Percentiles rank a stretch among this genome's conserved stretches.
Evolutionary conservation across 305 asterid genomes (phyloP).

Genomic region (Rubia tinctorum): DNA sequence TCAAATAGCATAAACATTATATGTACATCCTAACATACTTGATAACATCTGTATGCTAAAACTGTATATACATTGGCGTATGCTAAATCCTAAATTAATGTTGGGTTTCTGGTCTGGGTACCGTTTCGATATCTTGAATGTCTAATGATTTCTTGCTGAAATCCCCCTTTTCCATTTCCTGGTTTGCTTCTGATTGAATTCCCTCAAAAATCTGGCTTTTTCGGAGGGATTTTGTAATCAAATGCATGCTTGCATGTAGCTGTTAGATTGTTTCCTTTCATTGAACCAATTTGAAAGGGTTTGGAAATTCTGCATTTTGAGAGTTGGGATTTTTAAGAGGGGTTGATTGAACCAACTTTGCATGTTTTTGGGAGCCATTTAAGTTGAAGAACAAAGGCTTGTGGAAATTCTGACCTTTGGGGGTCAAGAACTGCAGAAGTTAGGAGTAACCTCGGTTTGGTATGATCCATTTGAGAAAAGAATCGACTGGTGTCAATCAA

Average conservation of each 20-base stretch:
- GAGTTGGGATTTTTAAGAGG: neutral
- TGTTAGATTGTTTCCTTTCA: neutral
- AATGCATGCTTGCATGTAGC: neutral
- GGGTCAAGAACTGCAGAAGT: neutral
- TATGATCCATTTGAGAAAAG: slow-evolving; percentile 10
- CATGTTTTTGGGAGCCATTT: neutral
- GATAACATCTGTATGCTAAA: slow-evolving; percentile 24
- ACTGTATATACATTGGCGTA: slow-evolving; percentile 30
- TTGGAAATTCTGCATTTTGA: slow-evolving; percentile 9
- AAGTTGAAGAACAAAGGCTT: neutral
- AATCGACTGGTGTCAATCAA: slow-evolving; percentile 19
- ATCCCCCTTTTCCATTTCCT: neutral
- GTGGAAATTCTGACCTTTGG: neutral
- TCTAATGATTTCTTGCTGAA: slow-evolving; percentile 10
- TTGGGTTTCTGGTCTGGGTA: slow-evolving; percentile 69
- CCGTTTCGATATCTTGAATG: slow-evolving; percentile 18
- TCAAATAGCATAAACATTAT: slow-evolving; percentile 34
- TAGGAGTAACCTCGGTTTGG: neutral
- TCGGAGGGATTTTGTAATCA: neutral
- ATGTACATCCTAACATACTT: slow-evolving; percentile 30
- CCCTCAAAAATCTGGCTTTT: slow-evolving; percentile 2
- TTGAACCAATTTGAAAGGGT: slow-evolving; percentile 1
- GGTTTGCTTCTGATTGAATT: slow-evolving; percentile 5
- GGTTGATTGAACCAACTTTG: neutral
- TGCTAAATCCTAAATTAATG: slow-evolving; percentile 35